Conservation (phyloP, 257 asterid species). For the Sherardia arvensis region DNA sequence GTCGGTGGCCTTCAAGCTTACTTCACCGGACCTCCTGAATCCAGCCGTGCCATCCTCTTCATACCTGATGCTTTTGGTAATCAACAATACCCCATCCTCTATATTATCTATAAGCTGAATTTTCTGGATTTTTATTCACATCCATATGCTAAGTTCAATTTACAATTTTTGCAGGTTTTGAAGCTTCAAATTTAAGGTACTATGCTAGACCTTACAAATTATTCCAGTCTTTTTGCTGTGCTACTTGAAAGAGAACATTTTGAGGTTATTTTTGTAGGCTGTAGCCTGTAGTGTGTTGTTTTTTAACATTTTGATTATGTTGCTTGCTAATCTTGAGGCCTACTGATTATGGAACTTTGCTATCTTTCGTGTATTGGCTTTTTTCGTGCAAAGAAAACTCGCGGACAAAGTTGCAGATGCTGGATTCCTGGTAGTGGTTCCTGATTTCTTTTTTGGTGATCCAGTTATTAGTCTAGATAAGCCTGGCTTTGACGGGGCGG, state of each 20-base stretch:
- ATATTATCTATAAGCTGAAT: neutral
- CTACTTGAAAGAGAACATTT: no score
- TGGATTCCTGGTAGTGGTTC: constrained; percentile 54
- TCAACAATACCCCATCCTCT: neutral
- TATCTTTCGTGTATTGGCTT: no score
- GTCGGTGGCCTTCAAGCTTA: constrained; percentile 44
- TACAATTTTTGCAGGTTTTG: constrained; percentile 51
- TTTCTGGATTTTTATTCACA: neutral
- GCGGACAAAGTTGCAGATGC: constrained; percentile 65
- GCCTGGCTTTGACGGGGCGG: neutral
- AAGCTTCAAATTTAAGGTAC: constrained; percentile 57
- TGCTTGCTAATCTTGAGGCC: no score
- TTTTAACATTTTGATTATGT: no score
- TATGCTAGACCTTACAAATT: neutral
- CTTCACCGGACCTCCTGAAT: constrained; percentile 29
- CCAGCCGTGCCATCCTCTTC: constrained; percentile 43
- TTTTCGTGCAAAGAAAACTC: neutral
- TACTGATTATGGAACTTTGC: no score
- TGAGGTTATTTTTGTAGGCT: no score
- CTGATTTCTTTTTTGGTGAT: constrained; percentile 56
- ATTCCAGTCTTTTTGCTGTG: neutral
- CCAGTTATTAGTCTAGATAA: constrained; percentile 22
- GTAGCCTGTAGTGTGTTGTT: no score
- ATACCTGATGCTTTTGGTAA: constrained; percentile 54
- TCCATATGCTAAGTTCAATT: neutral